These are phyloP conservation scores for Naganishia vaughanmartiniae DNA, from an alignment of 768 basidiomycete species.

Conservation along the genomic window DNA sequence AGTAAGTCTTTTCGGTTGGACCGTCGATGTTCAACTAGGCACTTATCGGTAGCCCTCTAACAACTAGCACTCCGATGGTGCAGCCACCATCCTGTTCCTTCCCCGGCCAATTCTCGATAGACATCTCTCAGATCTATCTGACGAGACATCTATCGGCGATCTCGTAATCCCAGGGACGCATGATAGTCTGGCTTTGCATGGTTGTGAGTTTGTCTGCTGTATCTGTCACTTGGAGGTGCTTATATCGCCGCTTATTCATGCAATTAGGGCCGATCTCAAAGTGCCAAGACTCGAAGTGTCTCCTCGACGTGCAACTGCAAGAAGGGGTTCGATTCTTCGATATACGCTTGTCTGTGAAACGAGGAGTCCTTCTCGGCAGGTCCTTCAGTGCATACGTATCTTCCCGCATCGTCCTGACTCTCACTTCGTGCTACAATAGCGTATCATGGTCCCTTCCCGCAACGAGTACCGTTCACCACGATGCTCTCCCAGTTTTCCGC, in stretches of 20 bases:
- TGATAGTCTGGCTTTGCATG: constrained; percentile 33
- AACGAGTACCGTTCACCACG: constrained; percentile 65
- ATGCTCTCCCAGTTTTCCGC: constrained; percentile 64
- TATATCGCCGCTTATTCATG: constrained; percentile 55
- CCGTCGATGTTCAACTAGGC: not conserved
- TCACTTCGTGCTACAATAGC: constrained; percentile 48
- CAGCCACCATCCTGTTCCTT: constrained; percentile 14
- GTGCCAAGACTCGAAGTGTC: constrained; percentile 68
- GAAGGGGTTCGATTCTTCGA: constrained; percentile 70
- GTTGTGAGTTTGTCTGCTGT: constrained; percentile 31
- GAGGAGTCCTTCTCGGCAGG: constrained; percentile 57
- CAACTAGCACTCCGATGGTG: not conserved
- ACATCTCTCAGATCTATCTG: constrained; percentile 59
- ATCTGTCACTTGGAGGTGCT: constrained; percentile 34
- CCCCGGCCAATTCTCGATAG: not conserved
- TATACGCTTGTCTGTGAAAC: constrained; percentile 69
- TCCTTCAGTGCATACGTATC: constrained; percentile 47
- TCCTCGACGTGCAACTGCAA: constrained; percentile 66
- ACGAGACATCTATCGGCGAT: constrained; percentile 66
- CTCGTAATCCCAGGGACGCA: constrained; percentile 71
- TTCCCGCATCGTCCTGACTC: not conserved
- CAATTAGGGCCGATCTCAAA: constrained; percentile 61
- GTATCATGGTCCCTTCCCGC: constrained; percentile 75
- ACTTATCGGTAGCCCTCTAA: not conserved
- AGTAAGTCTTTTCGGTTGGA: not conserved